Base-by-base conservation (phyloP, 306 rosid genomes). In the Prosopis cineraria region DNA sequence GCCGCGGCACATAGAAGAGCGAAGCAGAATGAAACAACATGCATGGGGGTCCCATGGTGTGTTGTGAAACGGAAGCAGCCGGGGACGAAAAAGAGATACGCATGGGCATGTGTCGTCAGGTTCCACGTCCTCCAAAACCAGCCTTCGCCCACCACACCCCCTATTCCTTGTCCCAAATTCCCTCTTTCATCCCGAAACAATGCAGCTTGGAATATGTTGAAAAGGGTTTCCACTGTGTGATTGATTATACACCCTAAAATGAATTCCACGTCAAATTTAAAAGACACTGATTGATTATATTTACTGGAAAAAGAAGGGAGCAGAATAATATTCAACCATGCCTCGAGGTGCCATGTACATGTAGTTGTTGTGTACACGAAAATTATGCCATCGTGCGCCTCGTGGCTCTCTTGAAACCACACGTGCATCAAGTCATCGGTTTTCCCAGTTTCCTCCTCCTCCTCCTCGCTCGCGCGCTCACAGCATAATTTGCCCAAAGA, bases 351-450 rank as follows among this genome's bases (percentile, higher is more conserved):
- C 53, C 37, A 25, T 37, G 80, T 8, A 19, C 24, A 24, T 76
- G n/a, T n/a, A n/a, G n/a, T n/a, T n/a, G n/a, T n/a, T n/a, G n/a
- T n/a, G 17, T 2, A 33, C 78, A 64, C 78, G 74, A 56, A 58
- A 72, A 70, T 76, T 65, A 4, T 2, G 73, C 36, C 36, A 76
- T 76, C 77, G 47, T 76, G 76, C 64, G 34, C 64, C 79, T 77
- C 83, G 83, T 84, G 88, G 85, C 83, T 52, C 45, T 16, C 19
- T 78, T 68, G 25, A 78, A 68, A 55, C 83, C 85, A 81, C 88
- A 84, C 83, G 88, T 84, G 85, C 85, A 68, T 77, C 22, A 72
- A 80, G 72, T n/a, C n/a, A n/a, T n/a, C n/a, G n/a, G n/a, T n/a
- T 69, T 72, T 76, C 48, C 37, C 50, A 13, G 10, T 22, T 25